A percentile compares a stretch with the other conserved stretches of the same genome.
Conservation (phyloP, 805 yeast genomes). For the Starmerella tilneyi region DNA sequence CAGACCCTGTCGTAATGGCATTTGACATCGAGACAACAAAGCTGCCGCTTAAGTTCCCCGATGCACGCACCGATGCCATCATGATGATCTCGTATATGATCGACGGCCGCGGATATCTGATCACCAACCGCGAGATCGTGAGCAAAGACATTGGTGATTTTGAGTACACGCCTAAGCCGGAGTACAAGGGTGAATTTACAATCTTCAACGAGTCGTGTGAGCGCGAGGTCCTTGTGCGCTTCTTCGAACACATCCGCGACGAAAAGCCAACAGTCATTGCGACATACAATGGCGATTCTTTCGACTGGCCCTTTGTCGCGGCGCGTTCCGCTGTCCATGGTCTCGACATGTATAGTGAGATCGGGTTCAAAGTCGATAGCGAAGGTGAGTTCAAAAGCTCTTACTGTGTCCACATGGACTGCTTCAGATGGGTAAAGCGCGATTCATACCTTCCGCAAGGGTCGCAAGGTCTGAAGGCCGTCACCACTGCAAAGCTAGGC, state of each 20-base stretch:
- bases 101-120: constrained; percentile 90
- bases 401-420: constrained; percentile 94
- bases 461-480: constrained; percentile 95
- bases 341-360: constrained; percentile 78
- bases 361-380: constrained; percentile 88
- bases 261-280: constrained; percentile 92
- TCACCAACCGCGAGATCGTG: constrained; percentile 88
- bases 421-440: constrained; percentile 95
- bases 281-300: constrained; percentile 95
- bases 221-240: constrained; percentile 56
- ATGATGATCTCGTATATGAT: constrained; percentile 99
- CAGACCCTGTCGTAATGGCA: constrained; percentile 94
- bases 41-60: constrained; percentile 93
- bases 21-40: constrained; percentile 97
- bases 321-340: constrained; percentile 77
- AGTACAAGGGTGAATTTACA: constrained; percentile 80
- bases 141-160: constrained; percentile 93
- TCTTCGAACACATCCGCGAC: constrained; percentile 85
- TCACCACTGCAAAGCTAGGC: constrained; percentile 88
- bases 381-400: constrained; percentile 89
- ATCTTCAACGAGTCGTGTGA: constrained; percentile 87
- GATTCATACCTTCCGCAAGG: constrained; percentile 98
- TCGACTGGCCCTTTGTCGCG: constrained; percentile 98
- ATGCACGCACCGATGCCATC: constrained; percentile 74
- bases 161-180: constrained; percentile 95